Percentiles rank a stretch among this genome's conserved stretches.
These are phyloP conservation scores for Pseudogymnoascus sp. DNA, from an alignment of 2,329 filamentous ascomycete genomes.

Conservation along the genomic window DNA sequence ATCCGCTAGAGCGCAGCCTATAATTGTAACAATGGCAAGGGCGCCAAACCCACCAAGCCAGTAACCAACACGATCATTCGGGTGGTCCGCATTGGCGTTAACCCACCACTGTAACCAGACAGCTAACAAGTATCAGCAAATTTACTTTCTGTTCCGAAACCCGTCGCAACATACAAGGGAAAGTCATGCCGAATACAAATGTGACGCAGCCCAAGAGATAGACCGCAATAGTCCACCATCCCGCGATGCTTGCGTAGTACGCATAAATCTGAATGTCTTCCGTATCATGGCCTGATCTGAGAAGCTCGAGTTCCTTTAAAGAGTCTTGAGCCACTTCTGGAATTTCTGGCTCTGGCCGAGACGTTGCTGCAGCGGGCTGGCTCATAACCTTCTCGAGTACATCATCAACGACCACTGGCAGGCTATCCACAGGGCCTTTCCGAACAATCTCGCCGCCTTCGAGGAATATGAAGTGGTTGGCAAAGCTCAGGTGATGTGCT, in stretches of 20 bases:
- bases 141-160: not conserved
- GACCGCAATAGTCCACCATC: conserved; percentile 14
- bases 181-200: conserved; percentile 21
- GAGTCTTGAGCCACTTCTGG: not conserved
- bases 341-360: not conserved
- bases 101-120: conserved; percentile 29
- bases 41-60: conserved; percentile 20
- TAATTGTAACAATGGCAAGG: not conserved
- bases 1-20: not conserved
- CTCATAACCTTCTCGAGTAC: not conserved
- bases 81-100: conserved; percentile 18
- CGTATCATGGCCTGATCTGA: conserved; percentile 5
- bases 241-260: conserved; percentile 19
- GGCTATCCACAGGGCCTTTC: not conserved
- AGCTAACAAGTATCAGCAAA: conserved; percentile 13
- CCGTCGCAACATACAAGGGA: conserved; percentile 17
- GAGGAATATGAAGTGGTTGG: conserved; percentile 14
- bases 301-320: not conserved
- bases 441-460: not conserved
- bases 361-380: not conserved
- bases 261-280: conserved; percentile 17
- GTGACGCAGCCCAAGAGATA: conserved; percentile 19
- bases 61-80: conserved; percentile 15
- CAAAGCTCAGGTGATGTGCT: conserved; percentile 15
- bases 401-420: not conserved